Base-by-base conservation (phyloP, 1,284 basidiomycete species). In the Tranzscheliella williamsii region DNA sequence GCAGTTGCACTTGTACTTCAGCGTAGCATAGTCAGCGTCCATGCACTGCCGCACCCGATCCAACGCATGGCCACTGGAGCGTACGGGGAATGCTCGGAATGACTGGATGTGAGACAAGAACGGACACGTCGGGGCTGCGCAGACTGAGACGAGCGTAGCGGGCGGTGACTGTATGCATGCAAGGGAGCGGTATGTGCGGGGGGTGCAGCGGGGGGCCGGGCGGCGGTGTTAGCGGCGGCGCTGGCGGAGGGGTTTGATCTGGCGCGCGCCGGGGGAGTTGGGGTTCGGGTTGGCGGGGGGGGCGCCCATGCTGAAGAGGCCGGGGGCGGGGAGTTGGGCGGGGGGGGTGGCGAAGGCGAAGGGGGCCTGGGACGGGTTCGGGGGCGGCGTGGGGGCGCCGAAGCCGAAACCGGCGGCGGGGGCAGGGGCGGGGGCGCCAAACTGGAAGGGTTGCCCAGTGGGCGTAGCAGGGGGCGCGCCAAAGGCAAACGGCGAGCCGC, bases 201-300 rank as follows among this genome's bases (percentile, higher is more conserved):
- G n/a, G n/a, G n/a, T n/a, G n/a, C n/a, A n/a, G n/a, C n/a, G n/a
- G n/a, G n/a, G n/a, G n/a, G n/a, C n/a, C n/a, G n/a, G n/a, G n/a
- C n/a, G n/a, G n/a, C n/a, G 24, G 20, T 5, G 24, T 26, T 40
- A 61, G 5, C 57, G 42, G 24, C 62, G 42, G 20, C 62, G 31
- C 38, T 62, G 62, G 3, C 66, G 45, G 35, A 69, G 39, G 16
- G 69, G 69, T 38, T 72, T 72, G 35, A 72, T 72, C 45, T 64
- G 60, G 23, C 69, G 44, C 4, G 55, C 69, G 4, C 46, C 49
- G 0, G 66, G 58, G 2, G 50, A 46, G 5, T 42, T 26, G 3
- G 42, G 18, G 7, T 33, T 35, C 5, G 48, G 32, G 16, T 26
- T 31, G 4, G 38, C 23, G 12, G 64, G 50, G 17, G 61, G 39